phyloP scores from a whole-genome alignment of 495 filamentous ascomycete genomes.

The Tuber indicum region DNA sequence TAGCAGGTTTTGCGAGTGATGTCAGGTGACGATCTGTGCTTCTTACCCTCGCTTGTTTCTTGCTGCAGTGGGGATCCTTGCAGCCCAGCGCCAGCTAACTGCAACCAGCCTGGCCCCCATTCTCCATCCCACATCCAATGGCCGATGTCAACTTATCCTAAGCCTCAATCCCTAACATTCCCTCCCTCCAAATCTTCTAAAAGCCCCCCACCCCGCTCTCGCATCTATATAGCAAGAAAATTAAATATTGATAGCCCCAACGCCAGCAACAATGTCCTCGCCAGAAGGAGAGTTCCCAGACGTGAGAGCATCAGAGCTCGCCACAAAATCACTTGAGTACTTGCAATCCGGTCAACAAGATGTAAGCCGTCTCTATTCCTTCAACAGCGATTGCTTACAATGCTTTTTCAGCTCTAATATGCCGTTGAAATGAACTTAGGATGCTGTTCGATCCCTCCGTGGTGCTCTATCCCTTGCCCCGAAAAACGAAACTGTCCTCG shows the following conservation, averaged over 20 bases:
- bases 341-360: slow-evolving; percentile 30
- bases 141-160: neutral
- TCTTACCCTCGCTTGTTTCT: neutral
- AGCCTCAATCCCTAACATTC: neutral
- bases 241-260: neutral
- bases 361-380: slow-evolving; percentile 14
- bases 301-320: slow-evolving; percentile 25
- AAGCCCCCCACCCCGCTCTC: neutral
- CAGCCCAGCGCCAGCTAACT: neutral
- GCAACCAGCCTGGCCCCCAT: neutral
- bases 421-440: slow-evolving; percentile 43
- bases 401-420: slow-evolving; percentile 9
- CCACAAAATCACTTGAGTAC: slow-evolving; percentile 36
- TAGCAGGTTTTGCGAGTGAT: neutral
- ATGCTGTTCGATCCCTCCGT: slow-evolving; percentile 54
- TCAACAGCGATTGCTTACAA: slow-evolving; percentile 10
- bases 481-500: slow-evolving; percentile 45
- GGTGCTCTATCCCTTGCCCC: slow-evolving; percentile 59
- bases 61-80: neutral
- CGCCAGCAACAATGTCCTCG: neutral
- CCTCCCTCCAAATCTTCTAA: neutral
- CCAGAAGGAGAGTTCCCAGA: neutral
- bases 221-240: neutral
- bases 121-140: neutral
- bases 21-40: neutral